These are phyloP conservation scores for Penicillium odoratum DNA, from an alignment of 495 filamentous ascomycete genomes.

Conservation along the genomic window DNA sequence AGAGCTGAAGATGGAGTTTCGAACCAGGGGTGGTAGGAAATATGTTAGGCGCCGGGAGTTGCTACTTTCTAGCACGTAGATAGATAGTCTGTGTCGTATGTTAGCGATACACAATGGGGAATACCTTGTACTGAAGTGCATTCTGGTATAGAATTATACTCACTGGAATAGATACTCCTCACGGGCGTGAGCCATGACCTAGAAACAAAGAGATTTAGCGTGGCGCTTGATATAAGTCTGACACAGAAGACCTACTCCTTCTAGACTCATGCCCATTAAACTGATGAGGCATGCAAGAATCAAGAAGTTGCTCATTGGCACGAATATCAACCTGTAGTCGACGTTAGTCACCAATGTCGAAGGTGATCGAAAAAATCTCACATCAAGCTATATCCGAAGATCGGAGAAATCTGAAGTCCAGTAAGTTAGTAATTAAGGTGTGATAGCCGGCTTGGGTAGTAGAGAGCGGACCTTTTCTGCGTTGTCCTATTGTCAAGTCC, in stretches of 20 bases:
- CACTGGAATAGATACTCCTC: slow-evolving; percentile 89
- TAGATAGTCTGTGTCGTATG: slow-evolving; percentile 40
- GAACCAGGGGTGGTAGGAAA: slow-evolving; percentile 67
- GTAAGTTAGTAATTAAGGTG: slow-evolving; percentile 39
- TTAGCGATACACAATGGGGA: slow-evolving; percentile 7
- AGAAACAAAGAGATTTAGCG: slow-evolving; percentile 12
- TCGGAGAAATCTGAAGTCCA: slow-evolving; percentile 50
- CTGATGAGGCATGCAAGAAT: slow-evolving; percentile 90
- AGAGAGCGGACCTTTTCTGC: slow-evolving; percentile 44
- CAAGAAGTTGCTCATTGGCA: slow-evolving; percentile 84
- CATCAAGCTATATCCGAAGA: slow-evolving; percentile 49
- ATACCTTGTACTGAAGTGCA: neutral
- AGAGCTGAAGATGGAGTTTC: slow-evolving; percentile 23
- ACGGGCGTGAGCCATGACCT: slow-evolving; percentile 61
- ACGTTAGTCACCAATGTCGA: slow-evolving; percentile 11
- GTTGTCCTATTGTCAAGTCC: slow-evolving; percentile 53
- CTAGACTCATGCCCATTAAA: slow-evolving; percentile 87
- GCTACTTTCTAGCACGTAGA: slow-evolving; percentile 79
- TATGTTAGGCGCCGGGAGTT: slow-evolving; percentile 74
- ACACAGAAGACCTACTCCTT: slow-evolving; percentile 60
- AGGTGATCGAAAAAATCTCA: slow-evolving; percentile 26
- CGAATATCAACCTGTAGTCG: slow-evolving; percentile 63
- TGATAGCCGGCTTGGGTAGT: slow-evolving; percentile 40
- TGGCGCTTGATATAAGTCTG: neutral
- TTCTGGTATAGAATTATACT: slow-evolving; percentile 17